phyloP scores from a whole-genome alignment of 768 basidiomycete genomes.

The Rhizopogon rudus region DNA sequence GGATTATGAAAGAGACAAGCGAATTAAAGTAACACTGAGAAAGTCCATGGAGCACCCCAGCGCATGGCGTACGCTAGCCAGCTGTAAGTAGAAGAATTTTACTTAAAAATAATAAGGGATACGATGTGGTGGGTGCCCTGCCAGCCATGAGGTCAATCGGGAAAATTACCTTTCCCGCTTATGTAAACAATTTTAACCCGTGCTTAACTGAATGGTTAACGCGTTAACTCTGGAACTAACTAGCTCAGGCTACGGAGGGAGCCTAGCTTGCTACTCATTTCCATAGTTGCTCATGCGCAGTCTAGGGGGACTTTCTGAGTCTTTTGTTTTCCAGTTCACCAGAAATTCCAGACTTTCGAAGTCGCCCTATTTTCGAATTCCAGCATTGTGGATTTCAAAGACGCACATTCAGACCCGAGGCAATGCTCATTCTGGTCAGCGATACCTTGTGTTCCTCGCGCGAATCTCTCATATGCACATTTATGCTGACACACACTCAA shows the following conservation, averaged over 20 bases:
- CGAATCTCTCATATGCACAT: slow-evolving; percentile 1
- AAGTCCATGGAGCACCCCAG: slow-evolving; percentile 10
- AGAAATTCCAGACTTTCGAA: not conserved
- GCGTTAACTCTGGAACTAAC: not conserved
- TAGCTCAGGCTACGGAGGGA: not conserved
- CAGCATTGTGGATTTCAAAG: slow-evolving; percentile 6
- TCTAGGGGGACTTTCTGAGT: not conserved
- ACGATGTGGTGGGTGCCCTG: slow-evolving; percentile 4
- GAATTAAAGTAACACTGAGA: slow-evolving; percentile 9
- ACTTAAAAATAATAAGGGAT: slow-evolving; percentile 9
- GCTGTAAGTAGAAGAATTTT: slow-evolving; percentile 9
- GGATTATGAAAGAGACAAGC: slow-evolving; percentile 6
- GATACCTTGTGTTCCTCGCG: not conserved
- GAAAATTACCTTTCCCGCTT: slow-evolving; percentile 2
- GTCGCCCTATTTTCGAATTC: slow-evolving; percentile 8
- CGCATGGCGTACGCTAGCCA: slow-evolving; percentile 1
- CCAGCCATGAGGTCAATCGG: not conserved
- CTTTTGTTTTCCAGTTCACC: not conserved
- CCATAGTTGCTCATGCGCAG: not conserved
- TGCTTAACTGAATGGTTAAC: too few relatives aligned
- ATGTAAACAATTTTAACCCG: slow-evolving; percentile 8
- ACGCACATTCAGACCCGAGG: slow-evolving; percentile 2
- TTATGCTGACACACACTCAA: not conserved
- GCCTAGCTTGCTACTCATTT: not conserved
- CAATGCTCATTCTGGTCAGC: slow-evolving; percentile 9